Evolutionary conservation across 2,329 filamentous ascomycete species (phyloP), one percentile per base, ranked within the genome.

Genomic region (Grosmannia serpens): DNA sequence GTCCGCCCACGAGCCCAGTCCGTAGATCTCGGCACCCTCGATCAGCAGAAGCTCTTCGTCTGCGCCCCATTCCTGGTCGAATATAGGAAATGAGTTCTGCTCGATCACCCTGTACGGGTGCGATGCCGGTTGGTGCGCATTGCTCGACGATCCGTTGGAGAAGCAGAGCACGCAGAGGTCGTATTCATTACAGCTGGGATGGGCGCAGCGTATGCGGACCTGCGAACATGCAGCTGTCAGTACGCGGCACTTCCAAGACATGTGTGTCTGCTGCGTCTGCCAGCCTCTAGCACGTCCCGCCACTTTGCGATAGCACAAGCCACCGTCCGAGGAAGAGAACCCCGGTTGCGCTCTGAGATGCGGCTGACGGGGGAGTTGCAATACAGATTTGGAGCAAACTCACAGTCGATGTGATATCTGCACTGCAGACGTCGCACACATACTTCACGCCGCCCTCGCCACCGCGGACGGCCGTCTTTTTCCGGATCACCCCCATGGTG

Each of bases 91-190:
- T 0, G 92, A 96, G 69, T 99, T 96, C 68, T 97, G 94, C 71
- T 99, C 94, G 64, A 99, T 96, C 38, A 99, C 94, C 62, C 89
- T 87, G 71, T 86, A 99, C 17, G 89, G 79, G 73, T 99, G 94
- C 15, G 88, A 88, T 6, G 85, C 81, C 9, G 94, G 92, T 64
- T 95, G 86, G 71, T 99, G 94, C 58, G 88, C 85, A 66, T 89
- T 88, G 62, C 89, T 89, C 52, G 82, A 79, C 66, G 89, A 83
- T 63, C 90, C 92, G 64, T 87, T 85, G 38, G 89, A 81, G 72
- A 99, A 99, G 73, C 94, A 99, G 57, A 89, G 87, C 44, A 99
- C 94, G 70, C 94, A 99, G 56, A 99, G 85, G 70, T 99, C 94
- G 71, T 96, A 99, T 68, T 99, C 94, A 68, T 87, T 87, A 71